Evolutionary conservation across 2,329 filamentous ascomycete genomes (phyloP).

Genomic region (Seiridium cupressi): DNA sequence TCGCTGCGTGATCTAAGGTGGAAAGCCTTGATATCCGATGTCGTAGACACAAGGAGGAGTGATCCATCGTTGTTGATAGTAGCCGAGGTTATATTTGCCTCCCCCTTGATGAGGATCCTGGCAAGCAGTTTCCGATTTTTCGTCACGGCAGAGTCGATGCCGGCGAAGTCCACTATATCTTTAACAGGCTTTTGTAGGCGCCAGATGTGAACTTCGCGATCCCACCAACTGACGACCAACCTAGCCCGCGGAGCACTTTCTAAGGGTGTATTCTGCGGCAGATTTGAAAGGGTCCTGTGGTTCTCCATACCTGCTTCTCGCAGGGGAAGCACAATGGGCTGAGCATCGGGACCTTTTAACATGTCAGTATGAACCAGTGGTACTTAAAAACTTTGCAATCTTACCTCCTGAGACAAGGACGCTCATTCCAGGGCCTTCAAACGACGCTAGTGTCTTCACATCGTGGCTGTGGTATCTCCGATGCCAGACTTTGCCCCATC

Average conservation of each 20-base stretch:
- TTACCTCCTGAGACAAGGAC: slow-evolving; percentile 88
- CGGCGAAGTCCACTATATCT: slow-evolving; percentile 41
- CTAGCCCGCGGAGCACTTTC: slow-evolving; percentile 71
- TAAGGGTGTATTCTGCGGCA: slow-evolving; percentile 77
- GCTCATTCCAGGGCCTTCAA: slow-evolving; percentile 80
- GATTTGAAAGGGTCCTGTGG: slow-evolving; percentile 75
- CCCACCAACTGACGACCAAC: slow-evolving; percentile 89
- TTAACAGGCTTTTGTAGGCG: slow-evolving; percentile 46
- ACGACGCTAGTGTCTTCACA: slow-evolving; percentile 90
- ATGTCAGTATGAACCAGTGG: slow-evolving; percentile 26
- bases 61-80: slow-evolving; percentile 69
- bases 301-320: slow-evolving; percentile 75
- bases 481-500: slow-evolving; percentile 86
- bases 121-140: slow-evolving; percentile 65
- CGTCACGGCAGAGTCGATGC: slow-evolving; percentile 40
- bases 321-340: slow-evolving; percentile 78
- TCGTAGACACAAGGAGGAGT: slow-evolving; percentile 74
- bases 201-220: slow-evolving; percentile 84
- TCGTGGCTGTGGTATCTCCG: slow-evolving; percentile 88
- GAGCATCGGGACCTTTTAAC: slow-evolving; percentile 75
- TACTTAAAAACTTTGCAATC: slow-evolving; percentile 19
- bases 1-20: slow-evolving; percentile 55
- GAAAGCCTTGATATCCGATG: slow-evolving; percentile 75
- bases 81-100: slow-evolving; percentile 79
- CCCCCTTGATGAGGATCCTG: slow-evolving; percentile 67